Evolutionary conservation across 441 rosid species (phyloP), one percentile per base, ranked within the genome.

Genomic region (Populus hybrid): DNA sequence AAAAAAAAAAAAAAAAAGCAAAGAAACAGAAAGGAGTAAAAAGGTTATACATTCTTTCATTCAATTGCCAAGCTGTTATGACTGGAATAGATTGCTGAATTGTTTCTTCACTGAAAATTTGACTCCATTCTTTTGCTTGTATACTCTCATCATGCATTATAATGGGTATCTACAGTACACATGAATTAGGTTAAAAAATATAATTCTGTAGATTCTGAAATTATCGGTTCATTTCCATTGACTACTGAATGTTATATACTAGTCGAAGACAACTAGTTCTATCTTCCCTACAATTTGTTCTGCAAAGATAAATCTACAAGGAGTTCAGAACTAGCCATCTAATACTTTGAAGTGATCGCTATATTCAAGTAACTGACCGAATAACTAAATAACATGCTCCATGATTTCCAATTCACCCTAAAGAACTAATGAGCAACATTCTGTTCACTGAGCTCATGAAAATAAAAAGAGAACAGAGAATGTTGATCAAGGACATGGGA

Each of bases 31-130:
- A 14, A 50, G n/a, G n/a, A 50, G n/a, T 14, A 14, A 1, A 16
- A 50, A 50, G 20, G 7, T 24, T 21, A 76, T 88, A 91, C 95
- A 92, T 93, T 88, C 95, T 89, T 88, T 93, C 97, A 74, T 93
- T 90, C 63, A 91, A 83, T 71, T 91, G 94, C 97, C 97, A 93
- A 79, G 93, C 89, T 10, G 91, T 83, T 70, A 88, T 63, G 54
- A 93, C 97, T 1, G 97, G 89, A 77, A 93, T 88, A 65, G 95
- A 86, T 73, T 89, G 91, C 72, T 89, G 86, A 8, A 83, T 69
- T 64, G 94, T 91, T 23, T 92, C 97, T 78, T 90, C 93, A 26
- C 97, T 93, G 78, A 84, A 88, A 21, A 93, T 85, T 80, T 89
- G 84, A 78, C 92, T 90, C 97, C 97, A 92, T 77, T 81, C 36